A percentile compares a stretch with the other conserved stretches of the same genome.
Conservation (phyloP, 2,329 filamentous ascomycete species). For the Xenoacremonium recifei region DNA sequence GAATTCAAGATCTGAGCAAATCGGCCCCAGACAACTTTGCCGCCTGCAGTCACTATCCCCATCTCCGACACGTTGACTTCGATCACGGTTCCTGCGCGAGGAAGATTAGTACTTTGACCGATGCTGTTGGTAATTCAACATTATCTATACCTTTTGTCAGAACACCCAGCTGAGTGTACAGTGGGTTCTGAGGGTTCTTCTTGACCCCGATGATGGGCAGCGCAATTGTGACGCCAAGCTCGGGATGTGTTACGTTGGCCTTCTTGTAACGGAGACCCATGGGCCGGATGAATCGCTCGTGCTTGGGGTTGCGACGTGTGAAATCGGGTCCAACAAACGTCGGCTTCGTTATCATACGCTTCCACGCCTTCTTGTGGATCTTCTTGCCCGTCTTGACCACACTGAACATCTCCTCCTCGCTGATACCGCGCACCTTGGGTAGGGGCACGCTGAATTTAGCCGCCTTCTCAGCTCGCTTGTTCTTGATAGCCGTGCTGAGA, state of each 20-base stretch:
- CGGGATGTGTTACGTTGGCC: constrained; percentile 64
- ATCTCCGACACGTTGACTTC: constrained; percentile 94
- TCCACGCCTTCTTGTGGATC: constrained; percentile 80
- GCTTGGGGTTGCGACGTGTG: constrained; percentile 82
- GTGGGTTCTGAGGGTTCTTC: constrained; percentile 74
- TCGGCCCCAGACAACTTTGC: constrained; percentile 91
- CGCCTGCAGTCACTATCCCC: constrained; percentile 84
- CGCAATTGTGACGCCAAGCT: constrained; percentile 84
- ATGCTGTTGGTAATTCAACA: too few relatives aligned
- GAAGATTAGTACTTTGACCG: too few relatives aligned
- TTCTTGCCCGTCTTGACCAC: constrained; percentile 96
- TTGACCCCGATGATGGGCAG: constrained; percentile 70
- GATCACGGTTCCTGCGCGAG: too few relatives aligned
- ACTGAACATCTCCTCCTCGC: constrained; percentile 97
- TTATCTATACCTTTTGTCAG: constrained; percentile 82
- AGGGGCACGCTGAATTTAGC: constrained; percentile 90
- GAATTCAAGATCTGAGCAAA: constrained; percentile 59
- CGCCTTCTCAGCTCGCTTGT: constrained; percentile 90
- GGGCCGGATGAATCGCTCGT: constrained; percentile 55
- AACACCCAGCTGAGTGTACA: constrained; percentile 91
- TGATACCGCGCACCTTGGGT: constrained; percentile 88
- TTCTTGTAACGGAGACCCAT: constrained; percentile 53
- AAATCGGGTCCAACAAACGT: constrained; percentile 87
- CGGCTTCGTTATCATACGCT: constrained; percentile 62
- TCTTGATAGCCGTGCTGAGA: constrained; percentile 84